Conservation (phyloP, 2,329 filamentous ascomycete species). For the Fusarium duplospermum region DNA sequence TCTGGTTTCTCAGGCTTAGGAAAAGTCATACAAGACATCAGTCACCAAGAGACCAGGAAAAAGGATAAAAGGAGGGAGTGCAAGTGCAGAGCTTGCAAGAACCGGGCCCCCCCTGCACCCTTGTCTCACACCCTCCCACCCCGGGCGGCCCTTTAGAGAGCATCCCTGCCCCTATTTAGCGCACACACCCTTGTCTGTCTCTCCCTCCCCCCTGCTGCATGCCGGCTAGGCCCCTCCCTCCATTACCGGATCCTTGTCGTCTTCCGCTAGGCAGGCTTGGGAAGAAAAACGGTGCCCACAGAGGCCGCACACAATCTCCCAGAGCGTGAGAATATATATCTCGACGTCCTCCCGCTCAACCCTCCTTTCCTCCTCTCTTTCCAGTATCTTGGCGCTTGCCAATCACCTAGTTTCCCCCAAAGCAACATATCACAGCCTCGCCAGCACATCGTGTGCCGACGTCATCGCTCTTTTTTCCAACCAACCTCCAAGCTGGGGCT, state of each 20-base stretch:
- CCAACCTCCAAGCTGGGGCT: slow-evolving; percentile 40
- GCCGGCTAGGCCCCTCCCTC: slow-evolving; percentile 35
- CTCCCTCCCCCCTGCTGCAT: slow-evolving; percentile 38
- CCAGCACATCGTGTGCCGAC: slow-evolving; percentile 44
- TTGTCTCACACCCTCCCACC: slow-evolving; percentile 17
- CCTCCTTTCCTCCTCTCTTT: slow-evolving; percentile 44
- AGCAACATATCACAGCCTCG: slow-evolving; percentile 25
- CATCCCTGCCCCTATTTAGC: slow-evolving; percentile 30
- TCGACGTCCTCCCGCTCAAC: slow-evolving; percentile 45
- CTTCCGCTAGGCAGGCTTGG: slow-evolving; percentile 39
- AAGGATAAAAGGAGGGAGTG: slow-evolving; percentile 31
- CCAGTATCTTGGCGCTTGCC: slow-evolving; percentile 54
- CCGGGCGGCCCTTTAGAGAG: slow-evolving; percentile 18
- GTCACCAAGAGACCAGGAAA: background rate
- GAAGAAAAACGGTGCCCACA: slow-evolving; percentile 36
- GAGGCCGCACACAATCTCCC: slow-evolving; percentile 39
- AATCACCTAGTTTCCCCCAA: slow-evolving; percentile 45
- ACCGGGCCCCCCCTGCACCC: slow-evolving; percentile 29
- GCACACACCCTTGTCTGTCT: slow-evolving; percentile 15
- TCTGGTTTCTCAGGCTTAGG: background rate
- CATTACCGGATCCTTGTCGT: slow-evolving; percentile 33
- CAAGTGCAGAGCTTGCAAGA: slow-evolving; percentile 28
- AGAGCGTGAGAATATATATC: slow-evolving; percentile 48
- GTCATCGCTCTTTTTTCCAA: slow-evolving; percentile 43
- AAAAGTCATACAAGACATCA: slow-evolving; percentile 15